Percentiles rank a stretch among this genome's conserved stretches.
phyloP scores from a whole-genome alignment of 176 grass and related monocot genomes.

The Rhynchospora tenuis region DNA sequence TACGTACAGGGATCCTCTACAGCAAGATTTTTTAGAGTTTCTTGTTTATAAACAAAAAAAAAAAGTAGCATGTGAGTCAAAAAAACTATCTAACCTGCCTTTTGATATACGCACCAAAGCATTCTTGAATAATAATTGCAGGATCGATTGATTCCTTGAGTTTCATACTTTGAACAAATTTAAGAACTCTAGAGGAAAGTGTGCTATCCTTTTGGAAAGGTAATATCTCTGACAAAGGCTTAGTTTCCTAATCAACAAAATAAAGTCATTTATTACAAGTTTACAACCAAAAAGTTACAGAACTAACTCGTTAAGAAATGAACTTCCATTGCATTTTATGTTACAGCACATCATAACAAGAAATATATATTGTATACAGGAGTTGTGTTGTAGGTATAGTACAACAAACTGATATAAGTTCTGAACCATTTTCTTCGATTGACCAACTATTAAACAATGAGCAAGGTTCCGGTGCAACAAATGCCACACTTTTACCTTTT shows the following conservation, averaged over 20 bases:
- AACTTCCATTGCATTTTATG: neutral
- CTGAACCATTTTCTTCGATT: neutral
- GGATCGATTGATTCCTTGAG: constrained; percentile 65
- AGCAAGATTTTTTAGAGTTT: neutral
- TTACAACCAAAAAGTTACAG: neutral
- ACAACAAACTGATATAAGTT: neutral
- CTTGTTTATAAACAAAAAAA: constrained; percentile 21
- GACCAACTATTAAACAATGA: neutral
- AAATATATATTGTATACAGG: neutral
- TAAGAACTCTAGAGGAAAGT: constrained; percentile 69
- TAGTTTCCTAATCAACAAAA: constrained; percentile 48
- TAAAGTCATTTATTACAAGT: no score
- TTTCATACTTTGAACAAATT: constrained; percentile 64
- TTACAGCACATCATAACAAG: neutral
- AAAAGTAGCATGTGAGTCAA: constrained; percentile 2
- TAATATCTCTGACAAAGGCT: constrained; percentile 60
- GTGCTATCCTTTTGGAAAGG: constrained; percentile 85
- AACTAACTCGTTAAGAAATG: neutral
- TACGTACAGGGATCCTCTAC: neutral
- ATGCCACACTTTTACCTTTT: no score
- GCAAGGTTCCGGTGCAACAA: no score
- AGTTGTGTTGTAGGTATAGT: neutral
- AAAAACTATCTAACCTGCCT: constrained; percentile 55
- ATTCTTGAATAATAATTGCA: constrained; percentile 84
- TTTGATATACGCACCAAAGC: constrained; percentile 65